A percentile compares a stretch with the other conserved stretches of the same genome.
Evolutionary conservation across 495 filamentous ascomycete species (phyloP).

Genomic region (Penicillium bialowiezense): DNA sequence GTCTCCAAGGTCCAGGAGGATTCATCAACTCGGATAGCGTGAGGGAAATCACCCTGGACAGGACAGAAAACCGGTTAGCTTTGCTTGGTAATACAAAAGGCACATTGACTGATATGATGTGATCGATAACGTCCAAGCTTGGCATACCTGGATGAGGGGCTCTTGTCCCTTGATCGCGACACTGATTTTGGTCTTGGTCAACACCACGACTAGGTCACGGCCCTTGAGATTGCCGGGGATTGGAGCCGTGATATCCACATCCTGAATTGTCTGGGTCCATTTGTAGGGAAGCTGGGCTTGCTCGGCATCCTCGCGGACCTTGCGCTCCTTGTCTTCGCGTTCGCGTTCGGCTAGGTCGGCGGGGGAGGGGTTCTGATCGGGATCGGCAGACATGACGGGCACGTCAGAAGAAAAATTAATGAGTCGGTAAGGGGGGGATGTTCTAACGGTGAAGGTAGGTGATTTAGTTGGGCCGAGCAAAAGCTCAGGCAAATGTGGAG

Average conservation of each 20-base stretch:
- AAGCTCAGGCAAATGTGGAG: slow-evolving; percentile 4
- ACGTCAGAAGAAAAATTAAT: background rate
- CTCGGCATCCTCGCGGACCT: slow-evolving; percentile 77
- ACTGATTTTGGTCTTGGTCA: slow-evolving; percentile 75
- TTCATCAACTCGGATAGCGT: slow-evolving; percentile 77
- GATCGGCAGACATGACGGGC: slow-evolving; percentile 24
- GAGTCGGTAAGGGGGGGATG: background rate
- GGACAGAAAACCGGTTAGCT: background rate
- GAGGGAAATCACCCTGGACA: slow-evolving; percentile 77
- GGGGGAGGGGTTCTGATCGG: slow-evolving; percentile 46
- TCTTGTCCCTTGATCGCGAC: slow-evolving; percentile 87
- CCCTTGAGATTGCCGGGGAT: slow-evolving; percentile 79
- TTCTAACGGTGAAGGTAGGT: background rate
- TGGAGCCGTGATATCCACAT: slow-evolving; percentile 75
- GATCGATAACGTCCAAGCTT: too few relatives aligned
- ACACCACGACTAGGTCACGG: slow-evolving; percentile 77
- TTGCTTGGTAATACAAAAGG: background rate
- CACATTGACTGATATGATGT: too few relatives aligned
- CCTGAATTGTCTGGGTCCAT: slow-evolving; percentile 94
- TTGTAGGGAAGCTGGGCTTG: slow-evolving; percentile 94
- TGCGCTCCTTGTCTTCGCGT: slow-evolving; percentile 61
- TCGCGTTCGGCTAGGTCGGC: slow-evolving; percentile 51
- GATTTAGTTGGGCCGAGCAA: slow-evolving; percentile 2
- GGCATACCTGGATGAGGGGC: slow-evolving; percentile 74
- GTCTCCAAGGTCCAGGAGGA: slow-evolving; percentile 91